A percentile compares a stretch with the other conserved stretches of the same genome.
phyloP scores from a whole-genome alignment of 805 yeast genomes.

The Teunomyces pallodes region DNA sequence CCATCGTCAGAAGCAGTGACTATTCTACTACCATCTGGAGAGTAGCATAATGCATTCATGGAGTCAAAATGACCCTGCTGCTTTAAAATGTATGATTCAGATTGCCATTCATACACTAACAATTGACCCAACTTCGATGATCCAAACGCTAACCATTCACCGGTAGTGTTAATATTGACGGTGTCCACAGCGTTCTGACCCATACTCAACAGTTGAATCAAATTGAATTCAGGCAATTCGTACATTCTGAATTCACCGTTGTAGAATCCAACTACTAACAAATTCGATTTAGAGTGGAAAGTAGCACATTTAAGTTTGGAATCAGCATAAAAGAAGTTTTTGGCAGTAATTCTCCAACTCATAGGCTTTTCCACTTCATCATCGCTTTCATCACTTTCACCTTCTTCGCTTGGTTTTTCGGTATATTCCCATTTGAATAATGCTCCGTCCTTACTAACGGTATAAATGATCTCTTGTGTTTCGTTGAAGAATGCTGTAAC shows the following conservation, averaged over 20 bases:
- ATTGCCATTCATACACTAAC: conserved; percentile 97
- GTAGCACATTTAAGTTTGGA: conserved; percentile 76
- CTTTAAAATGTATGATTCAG: conserved; percentile 89
- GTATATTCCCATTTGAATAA: conserved; percentile 88
- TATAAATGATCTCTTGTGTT: conserved; percentile 87
- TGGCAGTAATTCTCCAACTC: conserved; percentile 82
- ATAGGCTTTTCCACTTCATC: conserved; percentile 34
- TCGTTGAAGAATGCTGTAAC: conserved; percentile 81
- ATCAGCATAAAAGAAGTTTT: conserved; percentile 71
- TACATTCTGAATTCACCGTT: conserved; percentile 90
- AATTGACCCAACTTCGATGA: conserved; percentile 89
- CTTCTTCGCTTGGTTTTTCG: conserved; percentile 48
- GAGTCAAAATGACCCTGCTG: conserved; percentile 98
- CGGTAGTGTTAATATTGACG: conserved; percentile 73
- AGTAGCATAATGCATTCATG: conserved; percentile 76
- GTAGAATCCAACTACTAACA: conserved; percentile 84
- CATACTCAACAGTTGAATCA: conserved; percentile 85
- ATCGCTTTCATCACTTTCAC: conserved; percentile 38
- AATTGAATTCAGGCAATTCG: conserved; percentile 76
- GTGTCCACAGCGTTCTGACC: conserved; percentile 88
- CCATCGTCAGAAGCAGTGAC: conserved; percentile 98
- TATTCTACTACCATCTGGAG: conserved; percentile 91
- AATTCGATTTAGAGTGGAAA: conserved; percentile 69
- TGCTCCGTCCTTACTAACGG: conserved; percentile 94
- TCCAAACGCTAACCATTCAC: conserved; percentile 98